These are phyloP conservation scores for Raffaelea arxii DNA, from an alignment of 2,329 filamentous ascomycete species.

Conservation along the genomic window DNA sequence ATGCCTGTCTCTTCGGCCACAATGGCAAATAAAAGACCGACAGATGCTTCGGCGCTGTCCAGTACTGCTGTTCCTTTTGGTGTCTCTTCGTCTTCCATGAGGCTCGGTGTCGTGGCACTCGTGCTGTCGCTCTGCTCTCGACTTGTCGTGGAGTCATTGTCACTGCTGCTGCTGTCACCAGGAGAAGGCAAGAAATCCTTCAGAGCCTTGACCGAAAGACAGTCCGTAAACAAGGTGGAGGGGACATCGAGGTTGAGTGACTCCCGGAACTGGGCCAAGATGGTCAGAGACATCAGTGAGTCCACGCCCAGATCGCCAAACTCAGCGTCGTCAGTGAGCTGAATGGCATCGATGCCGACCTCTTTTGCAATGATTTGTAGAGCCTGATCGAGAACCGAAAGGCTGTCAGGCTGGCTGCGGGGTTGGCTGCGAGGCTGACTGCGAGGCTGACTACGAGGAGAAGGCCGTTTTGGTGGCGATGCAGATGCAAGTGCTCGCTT, in stretches of 20 bases:
- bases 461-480: conserved; percentile 2
- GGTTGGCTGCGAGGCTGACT: conserved; percentile 18
- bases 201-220: conserved; percentile 22
- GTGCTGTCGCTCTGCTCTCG: not conserved
- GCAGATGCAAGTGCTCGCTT: no score
- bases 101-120: not conserved
- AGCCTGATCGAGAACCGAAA: conserved; percentile 7
- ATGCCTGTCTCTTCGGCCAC: not conserved
- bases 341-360: conserved; percentile 43
- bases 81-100: no score
- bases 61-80: not conserved
- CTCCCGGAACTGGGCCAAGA: conserved; percentile 23
- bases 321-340: conserved; percentile 25
- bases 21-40: not conserved
- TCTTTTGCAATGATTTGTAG: conserved; percentile 37
- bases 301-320: conserved; percentile 28
- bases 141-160: not conserved
- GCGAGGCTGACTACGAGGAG: conserved; percentile 5
- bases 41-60: not conserved
- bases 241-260: conserved; percentile 18
- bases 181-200: conserved; percentile 3
- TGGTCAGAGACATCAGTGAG: conserved; percentile 21
- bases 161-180: no score
- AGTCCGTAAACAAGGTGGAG: conserved; percentile 24
- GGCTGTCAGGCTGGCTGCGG: conserved; percentile 12